Evolutionary conservation across 305 asterid species (phyloP).

Genomic region (Solanum chacoense): DNA sequence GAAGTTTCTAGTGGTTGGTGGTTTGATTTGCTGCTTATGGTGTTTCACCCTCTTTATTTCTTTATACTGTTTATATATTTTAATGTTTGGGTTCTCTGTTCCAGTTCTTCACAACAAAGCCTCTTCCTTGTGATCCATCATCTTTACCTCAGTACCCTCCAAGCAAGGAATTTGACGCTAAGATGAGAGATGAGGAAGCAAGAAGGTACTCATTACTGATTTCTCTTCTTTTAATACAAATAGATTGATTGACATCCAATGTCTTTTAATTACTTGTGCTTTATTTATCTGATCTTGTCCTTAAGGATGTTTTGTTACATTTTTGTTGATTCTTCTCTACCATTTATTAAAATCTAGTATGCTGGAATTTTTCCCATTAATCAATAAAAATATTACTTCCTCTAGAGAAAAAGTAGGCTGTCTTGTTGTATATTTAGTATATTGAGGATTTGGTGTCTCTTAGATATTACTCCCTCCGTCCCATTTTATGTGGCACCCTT

Average conservation of each 20-base stretch:
- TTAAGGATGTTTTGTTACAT: neutral
- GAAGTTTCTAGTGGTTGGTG: neutral
- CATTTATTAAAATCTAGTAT: neutral
- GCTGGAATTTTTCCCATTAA: neutral
- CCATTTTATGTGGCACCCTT: neutral
- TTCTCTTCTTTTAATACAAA: neutral
- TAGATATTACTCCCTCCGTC: neutral
- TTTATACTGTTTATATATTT: neutral
- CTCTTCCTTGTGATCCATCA: slow-evolving; percentile 74
- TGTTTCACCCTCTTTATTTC: neutral
- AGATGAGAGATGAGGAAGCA: slow-evolving; percentile 64
- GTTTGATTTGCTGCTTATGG: neutral
- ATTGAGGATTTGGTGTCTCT: neutral
- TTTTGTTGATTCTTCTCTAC: neutral
- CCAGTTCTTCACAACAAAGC: slow-evolving; percentile 64
- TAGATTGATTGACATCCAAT: neutral
- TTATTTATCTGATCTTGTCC: neutral
- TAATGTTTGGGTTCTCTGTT: neutral
- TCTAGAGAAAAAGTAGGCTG: neutral
- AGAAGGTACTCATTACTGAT: slow-evolving; percentile 36
- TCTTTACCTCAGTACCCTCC: slow-evolving; percentile 72
- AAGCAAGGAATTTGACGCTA: slow-evolving; percentile 68
- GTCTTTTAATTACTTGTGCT: neutral
- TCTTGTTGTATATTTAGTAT: neutral
- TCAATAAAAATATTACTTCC: neutral